Evolutionary conservation across 2,329 filamentous ascomycete genomes (phyloP).

Genomic region (Ampelomyces quisqualis): DNA sequence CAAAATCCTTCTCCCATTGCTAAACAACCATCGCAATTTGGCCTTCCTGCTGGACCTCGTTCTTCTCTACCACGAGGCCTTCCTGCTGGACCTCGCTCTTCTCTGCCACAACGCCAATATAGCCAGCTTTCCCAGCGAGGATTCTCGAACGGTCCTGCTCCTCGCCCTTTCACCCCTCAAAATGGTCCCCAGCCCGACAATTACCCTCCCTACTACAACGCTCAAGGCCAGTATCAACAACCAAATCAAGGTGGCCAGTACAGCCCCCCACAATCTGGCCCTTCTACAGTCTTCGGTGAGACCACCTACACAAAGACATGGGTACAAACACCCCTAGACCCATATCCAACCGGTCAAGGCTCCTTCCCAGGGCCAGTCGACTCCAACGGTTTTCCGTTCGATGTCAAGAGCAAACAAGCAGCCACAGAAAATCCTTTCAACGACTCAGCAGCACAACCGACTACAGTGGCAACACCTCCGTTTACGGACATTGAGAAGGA

Average conservation of each 20-base stretch:
- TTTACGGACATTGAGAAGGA: slow-evolving; percentile 36
- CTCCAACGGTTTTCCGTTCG: slow-evolving; percentile 29
- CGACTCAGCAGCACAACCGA: slow-evolving; percentile 14
- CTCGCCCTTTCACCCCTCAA: slow-evolving; percentile 8
- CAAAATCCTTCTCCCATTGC: slow-evolving; percentile 16
- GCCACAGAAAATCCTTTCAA: slow-evolving; percentile 22
- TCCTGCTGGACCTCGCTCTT: too few species aligned
- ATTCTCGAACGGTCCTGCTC: slow-evolving; percentile 1
- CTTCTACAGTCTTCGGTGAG: slow-evolving; percentile 20
- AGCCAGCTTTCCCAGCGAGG: slow-evolving; percentile 12
- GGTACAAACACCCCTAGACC: slow-evolving; percentile 28
- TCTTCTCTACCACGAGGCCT: not conserved
- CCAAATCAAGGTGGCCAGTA: slow-evolving; percentile 4
- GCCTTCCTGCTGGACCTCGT: slow-evolving; percentile 10
- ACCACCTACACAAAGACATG: slow-evolving; percentile 33
- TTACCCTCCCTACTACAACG: slow-evolving; percentile 8
- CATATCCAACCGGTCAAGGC: slow-evolving; percentile 19
- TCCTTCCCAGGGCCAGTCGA: slow-evolving; percentile 27
- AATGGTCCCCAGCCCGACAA: slow-evolving; percentile 6
- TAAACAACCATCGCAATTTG: slow-evolving; percentile 13
- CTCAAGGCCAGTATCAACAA: slow-evolving; percentile 11
- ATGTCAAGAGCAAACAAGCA: slow-evolving; percentile 25
- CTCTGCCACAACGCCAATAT: slow-evolving; percentile 8
- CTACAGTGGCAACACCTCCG: slow-evolving; percentile 18
- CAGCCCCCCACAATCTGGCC: slow-evolving; percentile 10